Evolutionary conservation across 2,329 filamentous ascomycete species (phyloP).

Genomic region (Esteya vermicola): DNA sequence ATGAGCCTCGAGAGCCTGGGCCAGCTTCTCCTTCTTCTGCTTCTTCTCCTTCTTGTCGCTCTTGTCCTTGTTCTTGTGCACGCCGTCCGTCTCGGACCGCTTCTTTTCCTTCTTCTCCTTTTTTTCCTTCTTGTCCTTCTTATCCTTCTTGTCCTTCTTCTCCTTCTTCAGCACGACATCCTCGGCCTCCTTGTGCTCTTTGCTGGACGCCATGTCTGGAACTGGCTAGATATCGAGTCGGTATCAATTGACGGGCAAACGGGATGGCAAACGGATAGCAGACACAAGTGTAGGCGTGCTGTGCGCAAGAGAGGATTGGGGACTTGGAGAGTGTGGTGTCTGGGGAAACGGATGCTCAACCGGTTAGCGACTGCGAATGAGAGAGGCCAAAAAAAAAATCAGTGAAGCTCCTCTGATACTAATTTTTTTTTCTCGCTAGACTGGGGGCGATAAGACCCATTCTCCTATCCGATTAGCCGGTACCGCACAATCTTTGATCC

Average conservation of each 20-base stretch:
- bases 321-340: too few species aligned
- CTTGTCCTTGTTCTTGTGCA: constrained; percentile 37
- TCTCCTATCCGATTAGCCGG: too few species aligned
- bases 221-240: background rate
- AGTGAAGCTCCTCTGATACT: too few species aligned
- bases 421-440: too few species aligned
- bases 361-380: background rate
- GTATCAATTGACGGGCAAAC: background rate
- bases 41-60: constrained; percentile 54
- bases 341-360: too few species aligned
- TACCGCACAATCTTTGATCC: too few species aligned
- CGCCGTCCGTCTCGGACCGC: constrained; percentile 38
- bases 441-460: too few species aligned
- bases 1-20: constrained; percentile 50
- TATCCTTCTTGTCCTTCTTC: constrained; percentile 10
- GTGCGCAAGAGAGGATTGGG: too few species aligned
- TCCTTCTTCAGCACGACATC: constrained; percentile 7
- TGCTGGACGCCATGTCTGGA: constrained; percentile 7
- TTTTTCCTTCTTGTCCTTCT: constrained; percentile 23
- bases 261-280: too few species aligned
- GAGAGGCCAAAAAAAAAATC: too few species aligned
- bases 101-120: constrained; percentile 44
- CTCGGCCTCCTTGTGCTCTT: constrained; percentile 11
- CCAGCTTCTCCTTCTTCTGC: constrained; percentile 60
- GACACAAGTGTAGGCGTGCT: too few species aligned